Conservation (phyloP, 169 alveolate genomes). For the Miamiensis avidus region DNA sequence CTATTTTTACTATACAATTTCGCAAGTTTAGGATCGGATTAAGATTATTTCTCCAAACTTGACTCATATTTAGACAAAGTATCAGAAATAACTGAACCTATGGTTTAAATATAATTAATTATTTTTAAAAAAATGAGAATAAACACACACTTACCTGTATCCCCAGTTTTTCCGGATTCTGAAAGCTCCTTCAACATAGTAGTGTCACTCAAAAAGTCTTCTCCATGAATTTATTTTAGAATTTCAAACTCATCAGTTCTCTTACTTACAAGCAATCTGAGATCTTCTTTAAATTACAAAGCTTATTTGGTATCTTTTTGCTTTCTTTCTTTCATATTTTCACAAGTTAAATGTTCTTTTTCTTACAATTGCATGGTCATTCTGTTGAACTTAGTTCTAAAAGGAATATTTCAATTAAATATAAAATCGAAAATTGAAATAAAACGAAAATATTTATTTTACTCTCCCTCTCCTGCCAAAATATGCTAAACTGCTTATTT, state of each 20-base stretch:
- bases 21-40: background rate
- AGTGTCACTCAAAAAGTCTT: conserved; percentile 10
- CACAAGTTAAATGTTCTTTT: conserved; percentile 21
- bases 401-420: too few relatives aligned
- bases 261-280: conserved; percentile 7
- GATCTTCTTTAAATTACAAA: background rate
- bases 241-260: conserved; percentile 24
- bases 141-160: background rate
- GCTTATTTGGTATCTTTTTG: conserved; percentile 18
- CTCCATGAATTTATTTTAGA: conserved; percentile 16
- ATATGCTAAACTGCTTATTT: conserved; percentile 22
- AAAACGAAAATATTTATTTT: background rate
- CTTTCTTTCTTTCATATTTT: conserved; percentile 2
- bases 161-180: background rate
- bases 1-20: background rate
- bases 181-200: conserved; percentile 8
- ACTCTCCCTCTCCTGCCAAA: conserved; percentile 29
- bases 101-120: too few relatives aligned
- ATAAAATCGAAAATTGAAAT: too few relatives aligned
- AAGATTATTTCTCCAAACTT: background rate
- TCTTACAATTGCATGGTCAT: background rate
- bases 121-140: too few relatives aligned
- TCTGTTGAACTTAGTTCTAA: conserved; percentile 27
- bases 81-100: conserved; percentile 15
- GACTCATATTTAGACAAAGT: background rate